Evolutionary conservation across 768 basidiomycete genomes (phyloP).

Genomic region (Naganishia vaughanmartiniae): DNA sequence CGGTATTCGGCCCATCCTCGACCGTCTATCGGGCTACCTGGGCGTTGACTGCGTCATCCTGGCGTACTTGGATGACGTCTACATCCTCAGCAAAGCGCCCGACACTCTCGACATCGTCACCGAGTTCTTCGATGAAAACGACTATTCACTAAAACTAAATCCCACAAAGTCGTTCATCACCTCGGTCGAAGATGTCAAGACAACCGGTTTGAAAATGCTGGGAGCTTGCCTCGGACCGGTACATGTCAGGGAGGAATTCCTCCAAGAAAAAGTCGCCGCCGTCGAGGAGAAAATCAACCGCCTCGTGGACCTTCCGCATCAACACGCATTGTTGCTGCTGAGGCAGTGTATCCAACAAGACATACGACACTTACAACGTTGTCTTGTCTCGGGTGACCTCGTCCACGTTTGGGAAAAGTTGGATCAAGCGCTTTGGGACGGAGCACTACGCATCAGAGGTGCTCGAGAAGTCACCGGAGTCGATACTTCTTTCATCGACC

Average conservation of each 20-base stretch:
- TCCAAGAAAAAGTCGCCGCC: too few relatives aligned
- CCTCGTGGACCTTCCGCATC: too few relatives aligned
- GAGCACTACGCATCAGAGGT: neutral
- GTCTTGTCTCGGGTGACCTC: slow-evolving; percentile 4
- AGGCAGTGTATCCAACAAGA: too few relatives aligned
- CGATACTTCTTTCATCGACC: neutral
- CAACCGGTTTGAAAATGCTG: neutral
- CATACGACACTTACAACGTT: neutral
- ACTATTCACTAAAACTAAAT: slow-evolving; percentile 30
- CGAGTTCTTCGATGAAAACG: slow-evolving; percentile 10
- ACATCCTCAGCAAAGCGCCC: too few relatives aligned
- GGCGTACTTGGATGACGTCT: too few relatives aligned
- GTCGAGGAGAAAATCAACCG: too few relatives aligned
- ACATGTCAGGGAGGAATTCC: too few relatives aligned
- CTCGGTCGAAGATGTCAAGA: slow-evolving; percentile 18
- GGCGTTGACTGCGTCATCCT: slow-evolving; percentile 27
- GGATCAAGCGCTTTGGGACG: neutral
- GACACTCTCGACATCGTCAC: neutral
- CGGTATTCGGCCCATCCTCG: slow-evolving; percentile 24
- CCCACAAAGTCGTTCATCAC: slow-evolving; percentile 20
- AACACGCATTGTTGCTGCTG: too few relatives aligned
- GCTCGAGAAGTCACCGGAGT: too few relatives aligned
- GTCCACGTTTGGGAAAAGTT: neutral
- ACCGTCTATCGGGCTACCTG: slow-evolving; percentile 25
- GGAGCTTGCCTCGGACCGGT: too few relatives aligned